phyloP scores from a whole-genome alignment of 1,284 basidiomycete genomes.

The Naganishia cerealis region DNA sequence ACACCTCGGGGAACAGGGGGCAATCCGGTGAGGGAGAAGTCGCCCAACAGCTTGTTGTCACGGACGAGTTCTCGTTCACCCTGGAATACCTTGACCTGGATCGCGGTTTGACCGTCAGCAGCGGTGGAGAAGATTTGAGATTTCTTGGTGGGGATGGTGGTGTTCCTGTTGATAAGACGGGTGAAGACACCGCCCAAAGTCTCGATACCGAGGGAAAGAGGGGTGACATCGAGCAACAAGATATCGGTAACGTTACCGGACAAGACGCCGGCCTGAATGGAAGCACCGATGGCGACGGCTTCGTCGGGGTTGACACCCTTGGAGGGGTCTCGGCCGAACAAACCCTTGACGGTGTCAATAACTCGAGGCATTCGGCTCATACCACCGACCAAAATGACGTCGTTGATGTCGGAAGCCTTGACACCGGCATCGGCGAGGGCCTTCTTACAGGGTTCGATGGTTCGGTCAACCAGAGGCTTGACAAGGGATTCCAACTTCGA shows the following conservation, averaged over 20 bases:
- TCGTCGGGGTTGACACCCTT: slow-evolving; percentile 99
- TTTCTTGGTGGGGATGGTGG: slow-evolving; percentile 99
- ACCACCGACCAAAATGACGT: slow-evolving; percentile 96
- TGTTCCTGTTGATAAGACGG: slow-evolving; percentile 86
- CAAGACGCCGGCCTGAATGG: slow-evolving; percentile 92
- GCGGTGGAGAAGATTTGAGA: slow-evolving; percentile 98
- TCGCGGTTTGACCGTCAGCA: slow-evolving; percentile 90
- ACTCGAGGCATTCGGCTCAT: slow-evolving; percentile 98
- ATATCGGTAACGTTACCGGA: slow-evolving; percentile 96
- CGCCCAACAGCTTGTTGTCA: slow-evolving; percentile 99
- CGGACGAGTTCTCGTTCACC: slow-evolving; percentile 90
- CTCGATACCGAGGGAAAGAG: slow-evolving; percentile 86
- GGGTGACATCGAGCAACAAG: slow-evolving; percentile 64
- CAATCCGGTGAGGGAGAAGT: slow-evolving; percentile 97
- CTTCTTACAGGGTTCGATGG: slow-evolving; percentile 96
- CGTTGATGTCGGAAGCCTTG: slow-evolving; percentile 88
- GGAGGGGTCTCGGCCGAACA: slow-evolving; percentile 92
- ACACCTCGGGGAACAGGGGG: slow-evolving; percentile 89
- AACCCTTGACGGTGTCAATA: slow-evolving; percentile 82
- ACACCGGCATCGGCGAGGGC: slow-evolving; percentile 86
- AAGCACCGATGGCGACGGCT: slow-evolving; percentile 87
- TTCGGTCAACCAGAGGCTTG: slow-evolving; percentile 77
- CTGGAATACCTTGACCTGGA: slow-evolving; percentile 97
- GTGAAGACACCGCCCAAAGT: slow-evolving; percentile 99
- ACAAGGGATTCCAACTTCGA: slow-evolving; percentile 88